Evolutionary conservation across 192 early-diverging fungal genomes (phyloP), one percentile per base, ranked within the genome.

Genomic region (Mortierella alpina): DNA sequence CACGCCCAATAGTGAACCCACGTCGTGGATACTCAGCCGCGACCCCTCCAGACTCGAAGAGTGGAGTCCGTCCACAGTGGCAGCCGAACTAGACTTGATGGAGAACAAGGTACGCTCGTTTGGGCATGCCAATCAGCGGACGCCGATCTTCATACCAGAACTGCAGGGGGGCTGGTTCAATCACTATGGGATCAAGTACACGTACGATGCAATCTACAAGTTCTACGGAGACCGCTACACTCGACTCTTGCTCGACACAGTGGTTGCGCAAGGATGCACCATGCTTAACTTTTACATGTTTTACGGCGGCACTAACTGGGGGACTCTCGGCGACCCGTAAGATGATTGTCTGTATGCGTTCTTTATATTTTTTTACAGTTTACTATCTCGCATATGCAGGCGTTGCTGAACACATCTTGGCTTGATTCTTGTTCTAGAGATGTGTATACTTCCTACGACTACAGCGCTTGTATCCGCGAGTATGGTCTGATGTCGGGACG

Each of bases 281-380:
- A 88, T 89, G 76, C 57, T 85, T 18, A 90, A 84, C 74, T 68
- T 92, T 54, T 93, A 94, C 76, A 94, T 93, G 88, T 83, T 84
- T 18, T 94, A 94, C 68, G 93, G 93, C 13, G 93, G 93, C 13
- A 94, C 93, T 20, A 94, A 94, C 62, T 94, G 93, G 93, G 93
- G 93, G 10, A 90, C 90, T 1, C 41, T 94, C 3, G 93, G 93
- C 18, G 88, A 89, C 54, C 66, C 84, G 89, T 89, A 88, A 85
- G 84, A 84, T 14, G n/a, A 11, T 13, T 22, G 41, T 47, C 6
- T 46, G n/a, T 31, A 1, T 49, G 59, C 4, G 18, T 11, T 54
- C 20, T 75, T 68, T n/a, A 46, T 14, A 20, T 14, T 61, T 50
- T 20, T 14, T 1, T 14, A n/a, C n/a, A n/a, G n/a, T n/a, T n/a